A percentile compares a stretch with the other conserved stretches of the same genome.
Evolutionary conservation across 2,329 filamentous ascomycete species (phyloP).

Genomic region (Alternaria triticina): DNA sequence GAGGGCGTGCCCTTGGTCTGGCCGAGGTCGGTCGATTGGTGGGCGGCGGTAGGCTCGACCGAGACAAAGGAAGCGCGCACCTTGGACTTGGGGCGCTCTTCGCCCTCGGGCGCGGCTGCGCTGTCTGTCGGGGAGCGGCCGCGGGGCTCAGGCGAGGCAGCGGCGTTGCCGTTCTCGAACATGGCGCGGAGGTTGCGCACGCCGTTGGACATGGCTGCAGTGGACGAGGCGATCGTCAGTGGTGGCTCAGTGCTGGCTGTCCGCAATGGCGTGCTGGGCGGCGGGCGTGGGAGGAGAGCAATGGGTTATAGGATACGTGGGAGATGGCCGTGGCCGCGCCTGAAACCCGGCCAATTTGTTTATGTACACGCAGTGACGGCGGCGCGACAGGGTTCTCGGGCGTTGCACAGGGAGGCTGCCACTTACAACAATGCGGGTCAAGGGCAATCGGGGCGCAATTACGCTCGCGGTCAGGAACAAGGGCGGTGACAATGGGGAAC

Average conservation of each 20-base stretch:
- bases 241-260: slow-evolving; percentile 3
- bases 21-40: slow-evolving; percentile 38
- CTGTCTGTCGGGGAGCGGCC: slow-evolving; percentile 52
- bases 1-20: slow-evolving; percentile 33
- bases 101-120: slow-evolving; percentile 31
- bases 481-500: slow-evolving; percentile 11
- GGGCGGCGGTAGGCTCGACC: slow-evolving; percentile 43
- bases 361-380: slow-evolving; percentile 29
- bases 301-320: slow-evolving; percentile 22
- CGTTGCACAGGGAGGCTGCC: slow-evolving; percentile 13
- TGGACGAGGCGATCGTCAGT: slow-evolving; percentile 33
- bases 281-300: slow-evolving; percentile 4
- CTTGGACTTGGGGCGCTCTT: slow-evolving; percentile 50
- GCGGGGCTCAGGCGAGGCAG: slow-evolving; percentile 51
- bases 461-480: background rate
- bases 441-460: background rate
- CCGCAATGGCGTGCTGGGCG: slow-evolving; percentile 22
- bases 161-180: slow-evolving; percentile 52
- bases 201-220: slow-evolving; percentile 57
- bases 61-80: slow-evolving; percentile 57
- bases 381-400: slow-evolving; percentile 23
- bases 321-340: slow-evolving; percentile 33
- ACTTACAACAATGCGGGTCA: slow-evolving; percentile 26
- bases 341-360: slow-evolving; percentile 32
- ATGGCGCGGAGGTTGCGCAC: slow-evolving; percentile 58